A percentile compares a stretch with the other conserved stretches of the same genome.
Conservation (phyloP, 768 basidiomycete genomes). For the Lyophyllum atratum region DNA sequence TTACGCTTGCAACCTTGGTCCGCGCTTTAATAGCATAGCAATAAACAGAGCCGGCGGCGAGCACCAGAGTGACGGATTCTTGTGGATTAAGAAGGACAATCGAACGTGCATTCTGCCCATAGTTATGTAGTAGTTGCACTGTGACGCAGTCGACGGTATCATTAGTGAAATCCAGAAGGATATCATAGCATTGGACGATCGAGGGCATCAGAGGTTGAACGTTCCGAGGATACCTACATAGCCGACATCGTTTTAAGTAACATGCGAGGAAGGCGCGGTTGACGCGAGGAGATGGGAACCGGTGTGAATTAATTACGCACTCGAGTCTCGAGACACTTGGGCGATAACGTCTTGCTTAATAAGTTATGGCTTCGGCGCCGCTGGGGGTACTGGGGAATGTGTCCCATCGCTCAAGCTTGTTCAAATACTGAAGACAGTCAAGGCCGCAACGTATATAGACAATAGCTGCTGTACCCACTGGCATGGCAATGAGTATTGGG, state of each 20-base stretch:
- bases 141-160: slow-evolving; percentile 67
- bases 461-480: background rate
- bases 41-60: slow-evolving; percentile 70
- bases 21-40: slow-evolving; percentile 68
- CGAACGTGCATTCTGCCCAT: slow-evolving; percentile 54
- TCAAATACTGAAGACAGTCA: background rate
- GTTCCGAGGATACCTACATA: slow-evolving; percentile 8
- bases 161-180: slow-evolving; percentile 69
- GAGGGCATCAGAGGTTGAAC: slow-evolving; percentile 51
- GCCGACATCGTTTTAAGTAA: slow-evolving; percentile 7
- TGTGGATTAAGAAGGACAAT: slow-evolving; percentile 61
- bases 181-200: slow-evolving; percentile 59
- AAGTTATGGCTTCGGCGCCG: slow-evolving; percentile 4
- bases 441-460: background rate
- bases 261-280: slow-evolving; percentile 7
- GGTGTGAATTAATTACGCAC: slow-evolving; percentile 10
- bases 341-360: background rate
- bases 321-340: slow-evolving; percentile 4
- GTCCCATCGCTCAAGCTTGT: background rate
- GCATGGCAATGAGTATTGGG: background rate
- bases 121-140: slow-evolving; percentile 65
- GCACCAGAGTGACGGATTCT: slow-evolving; percentile 64
- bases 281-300: slow-evolving; percentile 10
- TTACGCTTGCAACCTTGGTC: slow-evolving; percentile 68
- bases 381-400: background rate